Evolutionary conservation across 1,284 basidiomycete species (phyloP).

Genomic region (Tilletia indica): DNA sequence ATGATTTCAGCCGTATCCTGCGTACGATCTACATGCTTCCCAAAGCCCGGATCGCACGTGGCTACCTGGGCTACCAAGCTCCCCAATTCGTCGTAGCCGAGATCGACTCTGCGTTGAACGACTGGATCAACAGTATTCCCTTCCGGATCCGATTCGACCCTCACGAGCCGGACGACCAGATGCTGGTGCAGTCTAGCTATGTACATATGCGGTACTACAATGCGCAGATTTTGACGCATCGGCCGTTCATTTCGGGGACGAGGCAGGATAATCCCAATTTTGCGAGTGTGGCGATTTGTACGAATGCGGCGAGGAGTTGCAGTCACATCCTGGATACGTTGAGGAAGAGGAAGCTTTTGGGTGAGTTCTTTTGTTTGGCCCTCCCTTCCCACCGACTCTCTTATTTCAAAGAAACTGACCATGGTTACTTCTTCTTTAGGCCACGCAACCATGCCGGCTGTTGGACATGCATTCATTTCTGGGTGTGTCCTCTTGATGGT

Average conservation of each 20-base stretch:
- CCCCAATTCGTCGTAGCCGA: constrained; percentile 47
- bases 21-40: constrained; percentile 46
- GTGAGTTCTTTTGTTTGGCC: constrained; percentile 21
- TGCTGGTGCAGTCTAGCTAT: constrained; percentile 38
- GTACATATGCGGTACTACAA: constrained; percentile 45
- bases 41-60: constrained; percentile 41
- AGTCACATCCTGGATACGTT: constrained; percentile 39
- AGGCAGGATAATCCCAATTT: constrained; percentile 43
- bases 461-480: constrained; percentile 28
- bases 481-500: constrained; percentile 41
- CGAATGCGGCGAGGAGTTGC: constrained; percentile 46
- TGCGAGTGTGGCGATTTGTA: constrained; percentile 49
- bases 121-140: constrained; percentile 45
- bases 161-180: constrained; percentile 35
- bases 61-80: constrained; percentile 41
- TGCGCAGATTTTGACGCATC: constrained; percentile 38
- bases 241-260: constrained; percentile 47
- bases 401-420: neutral
- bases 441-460: neutral
- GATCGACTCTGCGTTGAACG: constrained; percentile 48
- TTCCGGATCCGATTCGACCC: constrained; percentile 42
- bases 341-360: constrained; percentile 30
- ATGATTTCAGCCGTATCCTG: constrained; percentile 47
- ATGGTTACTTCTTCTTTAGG: neutral
- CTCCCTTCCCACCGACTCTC: neutral